phyloP scores from a whole-genome alignment of 2,329 filamentous ascomycete genomes.

The Diaporthe amygdali region DNA sequence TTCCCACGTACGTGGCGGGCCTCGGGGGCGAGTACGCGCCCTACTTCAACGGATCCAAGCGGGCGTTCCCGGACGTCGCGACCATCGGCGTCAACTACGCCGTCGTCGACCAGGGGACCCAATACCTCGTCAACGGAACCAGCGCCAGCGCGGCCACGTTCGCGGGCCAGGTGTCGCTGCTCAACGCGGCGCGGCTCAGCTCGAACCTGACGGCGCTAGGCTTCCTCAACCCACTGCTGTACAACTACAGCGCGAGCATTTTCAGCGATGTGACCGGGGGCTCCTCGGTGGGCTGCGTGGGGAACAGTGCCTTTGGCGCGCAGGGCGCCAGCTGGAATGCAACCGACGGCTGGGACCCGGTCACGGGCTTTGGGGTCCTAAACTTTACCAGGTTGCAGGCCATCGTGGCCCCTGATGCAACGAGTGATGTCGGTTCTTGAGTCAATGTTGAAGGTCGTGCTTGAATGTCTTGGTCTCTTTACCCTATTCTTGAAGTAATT shows the following conservation, averaged over 20 bases:
- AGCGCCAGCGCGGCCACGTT: conserved; percentile 47
- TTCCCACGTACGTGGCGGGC: conserved; percentile 40
- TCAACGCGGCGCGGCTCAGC: conserved; percentile 48
- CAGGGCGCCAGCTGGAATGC: conserved; percentile 29
- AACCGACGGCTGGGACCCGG: conserved; percentile 39
- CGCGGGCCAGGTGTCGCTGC: conserved; percentile 46
- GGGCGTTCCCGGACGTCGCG: conserved; percentile 57
- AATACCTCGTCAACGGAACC: conserved; percentile 33
- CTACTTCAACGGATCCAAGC: conserved; percentile 39
- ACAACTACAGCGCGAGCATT: conserved; percentile 31
- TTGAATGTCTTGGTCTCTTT: neutral
- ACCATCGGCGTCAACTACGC: conserved; percentile 52
- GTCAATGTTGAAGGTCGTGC: neutral
- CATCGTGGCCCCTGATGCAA: neutral
- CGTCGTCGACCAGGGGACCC: conserved; percentile 32
- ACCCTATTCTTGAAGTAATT: neutral
- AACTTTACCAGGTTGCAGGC: conserved; percentile 25
- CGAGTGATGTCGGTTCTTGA: neutral
- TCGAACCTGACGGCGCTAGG: conserved; percentile 43
- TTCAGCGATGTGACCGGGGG: conserved; percentile 36
- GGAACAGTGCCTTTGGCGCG: neutral
- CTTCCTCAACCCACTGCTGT: conserved; percentile 50
- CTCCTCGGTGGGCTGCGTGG: conserved; percentile 30
- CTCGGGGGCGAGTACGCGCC: conserved; percentile 37
- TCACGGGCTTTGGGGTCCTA: conserved; percentile 37